Percentiles rank a stretch among this genome's conserved stretches.
These are phyloP conservation scores for Nicotiana benthamiana DNA, from an alignment of 257 asterid genomes.

Conservation along the genomic window DNA sequence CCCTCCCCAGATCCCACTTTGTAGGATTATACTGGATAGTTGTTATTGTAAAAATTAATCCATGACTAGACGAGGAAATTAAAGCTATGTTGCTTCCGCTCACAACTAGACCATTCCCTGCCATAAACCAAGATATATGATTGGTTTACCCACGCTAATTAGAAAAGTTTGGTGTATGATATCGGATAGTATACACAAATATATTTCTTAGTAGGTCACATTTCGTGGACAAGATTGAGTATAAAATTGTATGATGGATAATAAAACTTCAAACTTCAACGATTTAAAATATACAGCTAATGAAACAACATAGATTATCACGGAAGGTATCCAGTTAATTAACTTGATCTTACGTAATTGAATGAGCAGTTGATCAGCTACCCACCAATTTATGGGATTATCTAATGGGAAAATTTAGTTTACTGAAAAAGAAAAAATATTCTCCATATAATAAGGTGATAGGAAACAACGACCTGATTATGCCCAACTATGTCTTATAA, in stretches of 20 bases:
- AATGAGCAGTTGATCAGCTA: slow-evolving; percentile 8
- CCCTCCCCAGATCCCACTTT: no score
- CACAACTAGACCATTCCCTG: not conserved
- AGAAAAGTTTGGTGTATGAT: not conserved
- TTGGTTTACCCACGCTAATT: not conserved
- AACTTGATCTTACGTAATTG: slow-evolving; percentile 1
- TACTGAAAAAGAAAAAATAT: not conserved
- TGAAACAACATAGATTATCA: not conserved
- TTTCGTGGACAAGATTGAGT: not conserved
- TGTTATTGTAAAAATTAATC: not conserved
- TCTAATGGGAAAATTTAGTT: not conserved
- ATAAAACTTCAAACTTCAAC: not conserved
- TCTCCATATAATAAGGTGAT: not conserved
- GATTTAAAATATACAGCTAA: not conserved
- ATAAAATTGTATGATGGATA: not conserved
- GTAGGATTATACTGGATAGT: no score
- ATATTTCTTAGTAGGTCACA: not conserved
- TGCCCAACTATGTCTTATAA: no score
- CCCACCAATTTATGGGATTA: not conserved
- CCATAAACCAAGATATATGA: not conserved
- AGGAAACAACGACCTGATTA: no score
- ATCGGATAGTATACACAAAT: not conserved
- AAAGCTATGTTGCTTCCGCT: not conserved
- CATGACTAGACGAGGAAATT: not conserved
- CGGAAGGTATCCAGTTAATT: not conserved